Evolutionary conservation across 225 moss, liverwort and hornwort genomes (phyloP).

Genomic region (Pseudisothecium myosuroides): DNA sequence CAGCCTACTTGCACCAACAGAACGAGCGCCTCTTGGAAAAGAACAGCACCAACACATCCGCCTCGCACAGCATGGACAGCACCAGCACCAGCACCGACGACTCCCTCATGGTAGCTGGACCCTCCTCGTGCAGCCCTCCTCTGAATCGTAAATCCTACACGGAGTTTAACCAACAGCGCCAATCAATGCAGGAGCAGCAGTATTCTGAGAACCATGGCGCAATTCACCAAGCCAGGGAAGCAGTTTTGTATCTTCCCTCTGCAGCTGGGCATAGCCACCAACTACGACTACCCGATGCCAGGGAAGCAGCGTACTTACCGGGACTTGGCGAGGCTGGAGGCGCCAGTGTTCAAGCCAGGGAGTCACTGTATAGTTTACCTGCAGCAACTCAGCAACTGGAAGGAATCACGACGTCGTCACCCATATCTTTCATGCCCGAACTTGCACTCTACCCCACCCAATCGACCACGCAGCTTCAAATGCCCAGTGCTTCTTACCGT

Average conservation of each 20-base stretch:
- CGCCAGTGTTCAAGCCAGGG: not conserved
- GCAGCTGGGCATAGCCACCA: not conserved
- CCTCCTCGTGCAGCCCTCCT: not conserved
- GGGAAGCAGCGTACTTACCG: not conserved
- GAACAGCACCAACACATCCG: not conserved
- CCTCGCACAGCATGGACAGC: not conserved
- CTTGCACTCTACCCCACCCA: not conserved
- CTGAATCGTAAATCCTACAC: not conserved
- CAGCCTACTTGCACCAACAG: not conserved
- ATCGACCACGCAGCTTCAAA: not conserved
- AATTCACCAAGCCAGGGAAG: not conserved
- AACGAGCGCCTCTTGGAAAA: not conserved
- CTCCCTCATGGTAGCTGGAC: not conserved
- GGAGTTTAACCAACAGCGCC: not conserved
- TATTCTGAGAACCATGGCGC: not conserved
- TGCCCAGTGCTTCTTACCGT: not conserved
- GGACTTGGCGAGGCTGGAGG: not conserved
- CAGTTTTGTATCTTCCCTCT: not conserved
- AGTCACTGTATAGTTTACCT: not conserved
- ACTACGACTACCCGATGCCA: not conserved
- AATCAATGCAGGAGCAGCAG: not conserved
- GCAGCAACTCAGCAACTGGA: not conserved
- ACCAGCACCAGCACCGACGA: not conserved
- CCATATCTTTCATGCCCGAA: not conserved
- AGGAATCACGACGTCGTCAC: not conserved